A percentile compares a stretch with the other conserved stretches of the same genome.
These are phyloP conservation scores for Colletotrichum echinochloae DNA, from an alignment of 2,329 filamentous ascomycete species.

Conservation along the genomic window DNA sequence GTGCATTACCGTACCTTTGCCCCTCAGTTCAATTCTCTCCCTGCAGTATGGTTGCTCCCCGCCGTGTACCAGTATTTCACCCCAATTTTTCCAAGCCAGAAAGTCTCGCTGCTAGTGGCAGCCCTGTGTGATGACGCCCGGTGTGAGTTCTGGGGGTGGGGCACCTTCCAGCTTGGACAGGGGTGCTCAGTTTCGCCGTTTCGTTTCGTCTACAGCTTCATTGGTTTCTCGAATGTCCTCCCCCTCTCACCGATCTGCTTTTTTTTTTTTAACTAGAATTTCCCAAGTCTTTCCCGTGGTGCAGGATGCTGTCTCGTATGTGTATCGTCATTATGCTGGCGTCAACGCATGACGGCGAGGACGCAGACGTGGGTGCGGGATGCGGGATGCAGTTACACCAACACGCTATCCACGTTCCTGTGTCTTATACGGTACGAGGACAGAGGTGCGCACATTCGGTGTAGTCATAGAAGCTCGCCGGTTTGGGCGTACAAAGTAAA, in stretches of 20 bases:
- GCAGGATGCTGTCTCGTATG: constrained; percentile 26
- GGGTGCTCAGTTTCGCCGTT: constrained; percentile 14
- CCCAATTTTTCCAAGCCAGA: constrained; percentile 21
- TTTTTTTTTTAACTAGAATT: constrained; percentile 1
- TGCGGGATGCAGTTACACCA: constrained; percentile 28
- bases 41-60: constrained; percentile 20
- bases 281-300: not conserved
- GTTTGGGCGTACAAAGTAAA: constrained; percentile 13
- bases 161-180: constrained; percentile 21
- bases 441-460: constrained; percentile 9
- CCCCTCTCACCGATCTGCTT: constrained; percentile 20
- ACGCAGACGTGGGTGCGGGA: constrained; percentile 22
- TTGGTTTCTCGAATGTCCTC: constrained; percentile 9
- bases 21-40: constrained; percentile 29
- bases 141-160: constrained; percentile 26
- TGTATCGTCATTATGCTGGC: constrained; percentile 25
- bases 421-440: constrained; percentile 1
- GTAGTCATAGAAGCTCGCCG: constrained; percentile 21
- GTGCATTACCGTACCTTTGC: constrained; percentile 5
- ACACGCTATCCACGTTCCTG: not conserved
- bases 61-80: not conserved
- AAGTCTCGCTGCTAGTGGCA: constrained; percentile 21
- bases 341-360: constrained; percentile 18
- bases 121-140: constrained; percentile 35
- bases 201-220: constrained; percentile 5